Conservation (phyloP, 176 grass and related monocot genomes). For the Guadua angustifolia region DNA sequence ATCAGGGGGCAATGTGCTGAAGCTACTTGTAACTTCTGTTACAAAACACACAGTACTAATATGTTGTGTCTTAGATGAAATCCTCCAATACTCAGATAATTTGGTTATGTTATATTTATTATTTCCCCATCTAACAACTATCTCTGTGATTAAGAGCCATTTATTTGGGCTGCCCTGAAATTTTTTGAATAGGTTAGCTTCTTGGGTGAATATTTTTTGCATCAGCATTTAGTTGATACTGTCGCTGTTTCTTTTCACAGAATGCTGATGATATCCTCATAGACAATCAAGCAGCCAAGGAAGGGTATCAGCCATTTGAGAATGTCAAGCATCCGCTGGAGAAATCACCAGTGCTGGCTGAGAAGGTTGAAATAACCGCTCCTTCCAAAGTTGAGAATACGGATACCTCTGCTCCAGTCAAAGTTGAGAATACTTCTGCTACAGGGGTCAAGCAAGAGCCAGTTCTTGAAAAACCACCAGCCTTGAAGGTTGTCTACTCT, state of each 20-base stretch:
- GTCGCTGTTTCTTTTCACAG: constrained; percentile 37
- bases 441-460: constrained; percentile 27
- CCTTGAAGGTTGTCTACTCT: constrained; percentile 33
- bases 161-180: neutral
- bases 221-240: constrained; percentile 26
- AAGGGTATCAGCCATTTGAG: constrained; percentile 45
- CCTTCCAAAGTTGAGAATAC: constrained; percentile 19
- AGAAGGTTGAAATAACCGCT: constrained; percentile 17
- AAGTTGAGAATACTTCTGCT: constrained; percentile 15
- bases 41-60: constrained; percentile 11
- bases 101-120: constrained; percentile 12
- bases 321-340: constrained; percentile 13
- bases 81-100: constrained; percentile 1
- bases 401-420: neutral
- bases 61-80: constrained; percentile 14
- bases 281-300: constrained; percentile 51
- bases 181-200: constrained; percentile 15
- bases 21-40: constrained; percentile 10
- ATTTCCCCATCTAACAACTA: neutral
- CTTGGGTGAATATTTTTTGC: constrained; percentile 17
- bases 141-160: constrained; percentile 14
- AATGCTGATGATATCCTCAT: constrained; percentile 57
- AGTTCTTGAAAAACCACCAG: constrained; percentile 32
- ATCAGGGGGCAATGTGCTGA: neutral
- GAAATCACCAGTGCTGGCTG: neutral